These are phyloP conservation scores for Cladosporium halotolerans DNA, from an alignment of 2,329 filamentous ascomycete species.

Conservation along the genomic window DNA sequence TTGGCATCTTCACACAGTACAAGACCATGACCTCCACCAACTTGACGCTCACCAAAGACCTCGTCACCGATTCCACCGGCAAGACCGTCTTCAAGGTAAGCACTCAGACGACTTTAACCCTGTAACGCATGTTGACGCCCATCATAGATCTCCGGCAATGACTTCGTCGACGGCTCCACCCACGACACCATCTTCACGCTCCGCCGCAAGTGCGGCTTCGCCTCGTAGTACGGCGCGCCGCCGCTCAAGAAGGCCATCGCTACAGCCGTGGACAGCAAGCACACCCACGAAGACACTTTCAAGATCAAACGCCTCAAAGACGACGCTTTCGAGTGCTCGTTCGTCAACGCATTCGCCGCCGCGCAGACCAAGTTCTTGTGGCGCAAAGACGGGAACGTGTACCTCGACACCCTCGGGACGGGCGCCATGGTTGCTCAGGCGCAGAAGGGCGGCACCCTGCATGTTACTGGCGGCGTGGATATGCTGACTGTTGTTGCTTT, in stretches of 20 bases:
- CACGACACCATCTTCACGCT: not conserved
- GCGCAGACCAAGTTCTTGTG: not conserved
- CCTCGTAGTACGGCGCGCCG: slow-evolving; percentile 1
- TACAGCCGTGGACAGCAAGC: not conserved
- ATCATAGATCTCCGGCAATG: not conserved
- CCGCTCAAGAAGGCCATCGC: not conserved
- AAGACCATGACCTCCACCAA: not conserved
- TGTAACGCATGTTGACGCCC: not conserved
- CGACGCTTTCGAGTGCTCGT: slow-evolving; percentile 1
- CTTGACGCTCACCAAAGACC: slow-evolving; percentile 2
- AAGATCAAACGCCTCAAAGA: not conserved
- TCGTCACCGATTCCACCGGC: slow-evolving; percentile 5
- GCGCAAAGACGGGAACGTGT: slow-evolving; percentile 3
- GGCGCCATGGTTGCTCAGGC: not conserved
- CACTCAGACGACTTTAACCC: not conserved
- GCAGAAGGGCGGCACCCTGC: not conserved
- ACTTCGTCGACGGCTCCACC: slow-evolving; percentile 3
- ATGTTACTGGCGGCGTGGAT: slow-evolving; percentile 1
- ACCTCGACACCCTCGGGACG: slow-evolving; percentile 3
- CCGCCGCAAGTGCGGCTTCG: slow-evolving; percentile 2
- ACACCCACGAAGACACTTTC: not conserved
- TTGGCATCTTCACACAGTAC: slow-evolving; percentile 3
- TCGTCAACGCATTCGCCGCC: slow-evolving; percentile 1
- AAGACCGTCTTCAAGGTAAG: slow-evolving; percentile 4
- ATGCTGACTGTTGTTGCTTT: slow-evolving; percentile 5